Evolutionary conservation across 129 eudicot species (phyloP).

Genomic region (Pittosporum tobira): DNA sequence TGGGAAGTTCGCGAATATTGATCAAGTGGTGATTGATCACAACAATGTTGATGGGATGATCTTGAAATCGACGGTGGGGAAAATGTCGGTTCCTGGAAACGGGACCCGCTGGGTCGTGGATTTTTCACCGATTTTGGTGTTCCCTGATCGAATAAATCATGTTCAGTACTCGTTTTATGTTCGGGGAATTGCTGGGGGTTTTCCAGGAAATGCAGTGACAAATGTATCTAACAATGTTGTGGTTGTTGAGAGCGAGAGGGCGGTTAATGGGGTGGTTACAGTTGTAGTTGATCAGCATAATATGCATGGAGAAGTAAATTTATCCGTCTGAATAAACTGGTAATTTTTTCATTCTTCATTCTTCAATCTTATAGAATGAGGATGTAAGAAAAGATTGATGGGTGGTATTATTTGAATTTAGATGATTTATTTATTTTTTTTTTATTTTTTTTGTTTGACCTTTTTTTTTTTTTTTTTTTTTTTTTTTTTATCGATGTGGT

Average conservation of each 20-base stretch:
- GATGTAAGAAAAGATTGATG: no score
- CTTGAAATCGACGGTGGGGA: slow-evolving; percentile 44
- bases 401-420: no score
- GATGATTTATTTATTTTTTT: no score
- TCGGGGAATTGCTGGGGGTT: slow-evolving; percentile 17
- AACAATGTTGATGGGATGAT: slow-evolving; percentile 56
- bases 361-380: neutral
- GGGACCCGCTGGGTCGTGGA: slow-evolving; percentile 66
- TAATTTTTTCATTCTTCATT: neutral
- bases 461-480: no score
- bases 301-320: slow-evolving; percentile 24
- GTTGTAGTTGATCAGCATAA: slow-evolving; percentile 59
- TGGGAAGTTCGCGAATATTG: slow-evolving; percentile 39
- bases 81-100: slow-evolving; percentile 40
- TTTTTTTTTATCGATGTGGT: no score
- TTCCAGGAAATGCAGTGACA: slow-evolving; percentile 44
- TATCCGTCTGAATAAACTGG: neutral
- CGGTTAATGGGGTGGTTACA: slow-evolving; percentile 46
- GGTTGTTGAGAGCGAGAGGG: slow-evolving; percentile 45
- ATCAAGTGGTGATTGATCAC: slow-evolving; percentile 52
- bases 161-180: slow-evolving; percentile 50
- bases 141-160: slow-evolving; percentile 56
- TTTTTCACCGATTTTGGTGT: slow-evolving; percentile 40
- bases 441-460: no score
- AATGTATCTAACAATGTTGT: slow-evolving; percentile 55